Percentiles rank a stretch among this genome's conserved stretches.
Evolutionary conservation across 306 rosid species (phyloP).

Genomic region (Acacia melanoxylon): DNA sequence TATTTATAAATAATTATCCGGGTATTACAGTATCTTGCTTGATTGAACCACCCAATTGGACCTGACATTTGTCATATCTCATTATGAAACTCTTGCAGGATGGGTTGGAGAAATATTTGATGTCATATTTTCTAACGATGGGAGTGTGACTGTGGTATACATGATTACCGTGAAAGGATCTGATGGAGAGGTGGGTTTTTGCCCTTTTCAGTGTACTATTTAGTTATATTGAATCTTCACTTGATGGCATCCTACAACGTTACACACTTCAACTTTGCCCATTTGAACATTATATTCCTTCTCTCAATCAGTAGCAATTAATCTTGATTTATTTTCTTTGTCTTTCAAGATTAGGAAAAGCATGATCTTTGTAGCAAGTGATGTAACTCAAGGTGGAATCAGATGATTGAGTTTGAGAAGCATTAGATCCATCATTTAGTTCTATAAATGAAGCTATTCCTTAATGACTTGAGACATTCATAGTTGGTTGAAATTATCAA

Average conservation of each 20-base stretch:
- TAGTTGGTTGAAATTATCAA: background rate
- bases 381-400: background rate
- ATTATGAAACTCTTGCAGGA: slow-evolving; percentile 43
- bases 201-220: background rate
- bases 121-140: slow-evolving; percentile 90
- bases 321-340: background rate
- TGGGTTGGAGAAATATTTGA: slow-evolving; percentile 98
- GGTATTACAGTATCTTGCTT: slow-evolving; percentile 15
- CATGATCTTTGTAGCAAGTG: slow-evolving; percentile 5
- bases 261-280: background rate
- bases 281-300: slow-evolving; percentile 15
- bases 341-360: background rate
- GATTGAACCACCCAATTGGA: background rate
- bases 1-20: too few relatives aligned
- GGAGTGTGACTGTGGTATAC: slow-evolving; percentile 86
- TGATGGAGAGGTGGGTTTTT: slow-evolving; percentile 80
- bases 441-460: background rate
- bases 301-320: background rate
- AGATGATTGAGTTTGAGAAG: background rate
- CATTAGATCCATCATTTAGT: background rate
- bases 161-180: slow-evolving; percentile 92
- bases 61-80: background rate
- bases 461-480: background rate
- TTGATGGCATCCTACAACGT: background rate
- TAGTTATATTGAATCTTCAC: background rate